Evolutionary conservation across 768 basidiomycete species (phyloP).

Genomic region (Naganishia vishniacii): DNA sequence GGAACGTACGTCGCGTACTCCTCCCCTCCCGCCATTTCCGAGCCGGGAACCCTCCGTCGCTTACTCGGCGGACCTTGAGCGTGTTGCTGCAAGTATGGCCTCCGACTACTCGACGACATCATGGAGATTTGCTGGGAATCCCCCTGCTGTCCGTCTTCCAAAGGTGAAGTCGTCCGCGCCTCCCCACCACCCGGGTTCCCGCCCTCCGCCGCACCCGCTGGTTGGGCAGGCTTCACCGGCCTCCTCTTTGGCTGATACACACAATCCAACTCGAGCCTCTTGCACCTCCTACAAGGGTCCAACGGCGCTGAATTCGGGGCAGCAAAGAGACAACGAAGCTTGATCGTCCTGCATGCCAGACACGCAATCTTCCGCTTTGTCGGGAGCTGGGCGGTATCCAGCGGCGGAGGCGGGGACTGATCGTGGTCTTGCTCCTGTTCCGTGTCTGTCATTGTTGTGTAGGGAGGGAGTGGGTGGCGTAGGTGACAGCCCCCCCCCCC

Average conservation of each 20-base stretch:
- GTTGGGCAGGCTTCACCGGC: conserved; percentile 11
- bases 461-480: no score
- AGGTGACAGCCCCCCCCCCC: no score
- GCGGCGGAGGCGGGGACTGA: conserved; percentile 4
- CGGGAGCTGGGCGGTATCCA: conserved; percentile 6
- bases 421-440: not conserved
- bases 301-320: conserved; percentile 19
- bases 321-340: conserved; percentile 28
- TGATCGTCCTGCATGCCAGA: conserved; percentile 28
- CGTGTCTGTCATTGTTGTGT: not conserved
- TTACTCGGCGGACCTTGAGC: not conserved
- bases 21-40: not conserved
- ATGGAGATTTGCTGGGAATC: not conserved
- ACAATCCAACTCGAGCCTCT: conserved; percentile 15
- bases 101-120: not conserved
- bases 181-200: no score
- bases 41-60: conserved; percentile 1
- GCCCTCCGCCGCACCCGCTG: not conserved
- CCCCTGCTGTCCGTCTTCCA: no score
- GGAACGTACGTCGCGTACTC: not conserved
- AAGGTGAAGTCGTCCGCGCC: not conserved
- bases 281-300: conserved; percentile 26
- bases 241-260: conserved; percentile 26
- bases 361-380: conserved; percentile 29
- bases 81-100: not conserved